Conservation (phyloP, 495 filamentous ascomycete species). For the Tuber umbilicatum region DNA sequence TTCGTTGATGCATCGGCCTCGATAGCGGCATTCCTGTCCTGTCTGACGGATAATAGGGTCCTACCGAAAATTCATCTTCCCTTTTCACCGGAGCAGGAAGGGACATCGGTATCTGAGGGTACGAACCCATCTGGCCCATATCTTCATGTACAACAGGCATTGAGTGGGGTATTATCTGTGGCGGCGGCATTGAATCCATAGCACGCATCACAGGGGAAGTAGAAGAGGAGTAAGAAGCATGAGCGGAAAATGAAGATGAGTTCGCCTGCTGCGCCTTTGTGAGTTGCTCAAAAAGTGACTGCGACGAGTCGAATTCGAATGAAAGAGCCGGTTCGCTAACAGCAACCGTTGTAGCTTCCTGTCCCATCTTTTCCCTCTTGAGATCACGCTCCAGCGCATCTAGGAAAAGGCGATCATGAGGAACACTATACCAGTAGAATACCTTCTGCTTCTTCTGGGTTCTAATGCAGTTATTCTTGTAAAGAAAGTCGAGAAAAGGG, state of each 20-base stretch:
- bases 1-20: slow-evolving; percentile 65
- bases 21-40: slow-evolving; percentile 39
- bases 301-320: slow-evolving; percentile 98
- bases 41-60: slow-evolving; percentile 38
- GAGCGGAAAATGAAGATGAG: slow-evolving; percentile 87
- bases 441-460: slow-evolving; percentile 99
- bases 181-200: slow-evolving; percentile 69
- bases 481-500: slow-evolving; percentile 94
- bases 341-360: slow-evolving; percentile 93
- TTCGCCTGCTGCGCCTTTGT: slow-evolving; percentile 99
- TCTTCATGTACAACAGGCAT: slow-evolving; percentile 79
- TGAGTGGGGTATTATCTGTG: slow-evolving; percentile 62
- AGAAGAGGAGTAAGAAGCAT: slow-evolving; percentile 65
- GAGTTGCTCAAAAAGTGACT: slow-evolving; percentile 98
- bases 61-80: slow-evolving; percentile 33
- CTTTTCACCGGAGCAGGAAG: slow-evolving; percentile 39
- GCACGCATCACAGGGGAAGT: slow-evolving; percentile 72
- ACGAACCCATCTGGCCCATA: slow-evolving; percentile 65
- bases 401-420: slow-evolving; percentile 93
- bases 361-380: slow-evolving; percentile 98
- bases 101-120: slow-evolving; percentile 58
- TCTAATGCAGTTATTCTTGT: slow-evolving; percentile 99
- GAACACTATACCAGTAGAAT: slow-evolving; percentile 99
- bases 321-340: slow-evolving; percentile 94
- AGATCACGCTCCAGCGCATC: slow-evolving; percentile 94